These are phyloP conservation scores for Pyricularia sp. DNA, from an alignment of 2,329 filamentous ascomycete species.

Conservation along the genomic window DNA sequence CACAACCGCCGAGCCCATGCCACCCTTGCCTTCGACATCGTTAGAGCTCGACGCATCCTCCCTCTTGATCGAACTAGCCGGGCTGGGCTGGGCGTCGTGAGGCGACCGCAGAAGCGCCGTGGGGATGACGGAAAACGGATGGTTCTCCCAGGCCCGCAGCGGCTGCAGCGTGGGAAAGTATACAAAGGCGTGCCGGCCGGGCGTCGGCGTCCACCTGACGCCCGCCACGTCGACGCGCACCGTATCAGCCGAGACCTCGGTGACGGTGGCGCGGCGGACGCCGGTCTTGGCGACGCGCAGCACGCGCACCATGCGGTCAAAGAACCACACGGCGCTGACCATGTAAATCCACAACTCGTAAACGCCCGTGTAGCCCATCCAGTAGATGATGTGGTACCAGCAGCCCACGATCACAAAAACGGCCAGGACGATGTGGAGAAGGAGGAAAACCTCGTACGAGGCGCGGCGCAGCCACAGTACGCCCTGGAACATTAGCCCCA, in stretches of 20 bases:
- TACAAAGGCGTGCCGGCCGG: constrained; percentile 30
- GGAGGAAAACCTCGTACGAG: constrained; percentile 29
- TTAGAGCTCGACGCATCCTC: constrained; percentile 33
- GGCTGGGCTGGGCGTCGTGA: constrained; percentile 30
- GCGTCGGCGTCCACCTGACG: constrained; percentile 19
- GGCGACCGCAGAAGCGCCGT: constrained; percentile 22
- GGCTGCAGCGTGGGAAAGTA: constrained; percentile 38
- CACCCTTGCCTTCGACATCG: not conserved
- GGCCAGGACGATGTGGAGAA: constrained; percentile 20
- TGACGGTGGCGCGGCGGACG: constrained; percentile 16
- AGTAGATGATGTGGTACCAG: constrained; percentile 24
- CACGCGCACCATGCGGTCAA: constrained; percentile 33
- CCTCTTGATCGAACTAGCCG: constrained; percentile 30
- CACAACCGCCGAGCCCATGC: not conserved
- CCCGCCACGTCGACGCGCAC: constrained; percentile 23
- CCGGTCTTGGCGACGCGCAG: constrained; percentile 27
- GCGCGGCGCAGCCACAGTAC: constrained; percentile 23
- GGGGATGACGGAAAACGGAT: constrained; percentile 38
- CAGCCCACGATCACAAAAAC: constrained; percentile 22
- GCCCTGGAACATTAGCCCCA: constrained; percentile 22
- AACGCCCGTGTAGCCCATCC: not conserved
- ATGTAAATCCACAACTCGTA: constrained; percentile 13
- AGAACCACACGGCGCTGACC: constrained; percentile 20
- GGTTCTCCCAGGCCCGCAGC: constrained; percentile 38
- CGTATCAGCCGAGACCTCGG: constrained; percentile 25